Conservation (phyloP, 2,329 filamentous ascomycete species). For the Curvularia lunata region DNA sequence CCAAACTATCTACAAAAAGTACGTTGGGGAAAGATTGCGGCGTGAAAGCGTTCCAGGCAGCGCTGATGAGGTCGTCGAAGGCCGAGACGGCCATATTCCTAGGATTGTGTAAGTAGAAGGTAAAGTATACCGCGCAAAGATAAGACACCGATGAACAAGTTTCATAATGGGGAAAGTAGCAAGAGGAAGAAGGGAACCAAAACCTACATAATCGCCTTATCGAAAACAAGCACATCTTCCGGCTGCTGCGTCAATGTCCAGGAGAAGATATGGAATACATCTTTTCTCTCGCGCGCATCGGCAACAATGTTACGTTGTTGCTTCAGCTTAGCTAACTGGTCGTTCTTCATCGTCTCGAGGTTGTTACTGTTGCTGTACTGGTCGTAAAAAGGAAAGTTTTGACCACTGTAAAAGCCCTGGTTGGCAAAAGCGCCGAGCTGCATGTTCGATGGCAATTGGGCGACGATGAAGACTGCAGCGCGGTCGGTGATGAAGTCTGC, state of each 20-base stretch:
- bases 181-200: no score
- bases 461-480: slow-evolving; percentile 47
- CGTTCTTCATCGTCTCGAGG: slow-evolving; percentile 39
- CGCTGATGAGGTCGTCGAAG: slow-evolving; percentile 41
- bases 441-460: slow-evolving; percentile 40
- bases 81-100: slow-evolving; percentile 39
- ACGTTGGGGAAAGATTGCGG: slow-evolving; percentile 47
- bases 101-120: not conserved
- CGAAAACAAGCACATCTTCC: slow-evolving; percentile 42
- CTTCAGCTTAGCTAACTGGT: slow-evolving; percentile 49
- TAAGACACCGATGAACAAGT: not conserved
- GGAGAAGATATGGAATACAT: slow-evolving; percentile 45
- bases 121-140: not conserved
- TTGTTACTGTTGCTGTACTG: slow-evolving; percentile 48
- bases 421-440: slow-evolving; percentile 38
- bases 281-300: slow-evolving; percentile 30
- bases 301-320: slow-evolving; percentile 38
- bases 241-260: slow-evolving; percentile 48
- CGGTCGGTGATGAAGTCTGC: slow-evolving; percentile 48
- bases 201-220: slow-evolving; percentile 40
- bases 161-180: not conserved
- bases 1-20: slow-evolving; percentile 45
- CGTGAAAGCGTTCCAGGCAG: slow-evolving; percentile 44
- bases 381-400: slow-evolving; percentile 46
- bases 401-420: slow-evolving; percentile 44